Evolutionary conservation across 441 rosid genomes (phyloP).

Genomic region (Gossypium lobatum): DNA sequence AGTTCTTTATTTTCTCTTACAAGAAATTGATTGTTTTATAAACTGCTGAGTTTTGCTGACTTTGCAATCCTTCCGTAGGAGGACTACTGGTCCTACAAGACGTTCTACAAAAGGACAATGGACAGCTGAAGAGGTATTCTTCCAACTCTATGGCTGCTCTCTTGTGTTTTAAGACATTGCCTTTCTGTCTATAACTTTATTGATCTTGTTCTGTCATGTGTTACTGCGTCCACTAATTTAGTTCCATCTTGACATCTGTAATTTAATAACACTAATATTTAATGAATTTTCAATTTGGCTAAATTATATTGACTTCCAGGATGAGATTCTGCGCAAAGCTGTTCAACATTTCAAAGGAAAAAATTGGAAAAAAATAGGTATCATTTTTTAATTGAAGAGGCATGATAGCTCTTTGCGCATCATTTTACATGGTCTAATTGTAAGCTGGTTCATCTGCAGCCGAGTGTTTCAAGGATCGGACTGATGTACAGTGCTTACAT

Average conservation of each 20-base stretch:
- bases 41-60: neutral
- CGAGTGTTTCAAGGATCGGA: slow-evolving; percentile 96
- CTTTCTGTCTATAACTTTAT: neutral
- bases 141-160: slow-evolving; percentile 1
- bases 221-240: neutral
- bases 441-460: slow-evolving; percentile 44
- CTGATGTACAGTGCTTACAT: slow-evolving; percentile 99
- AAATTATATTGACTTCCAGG: slow-evolving; percentile 39
- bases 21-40: neutral
- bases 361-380: slow-evolving; percentile 99
- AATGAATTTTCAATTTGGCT: neutral
- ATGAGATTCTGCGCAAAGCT: slow-evolving; percentile 83
- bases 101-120: slow-evolving; percentile 98
- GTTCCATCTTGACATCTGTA: neutral
- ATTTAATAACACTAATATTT: neutral
- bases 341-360: slow-evolving; percentile 95
- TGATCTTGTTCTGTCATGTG: neutral
- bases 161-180: neutral
- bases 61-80: slow-evolving; percentile 39
- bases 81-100: slow-evolving; percentile 94
- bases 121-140: slow-evolving; percentile 91
- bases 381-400: neutral
- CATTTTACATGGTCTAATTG: slow-evolving; percentile 25
- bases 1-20: neutral
- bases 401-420: neutral